Evolutionary conservation across 257 asterid species (phyloP), one percentile per base, ranked within the genome.

Genomic region (Petunia secreta): DNA sequence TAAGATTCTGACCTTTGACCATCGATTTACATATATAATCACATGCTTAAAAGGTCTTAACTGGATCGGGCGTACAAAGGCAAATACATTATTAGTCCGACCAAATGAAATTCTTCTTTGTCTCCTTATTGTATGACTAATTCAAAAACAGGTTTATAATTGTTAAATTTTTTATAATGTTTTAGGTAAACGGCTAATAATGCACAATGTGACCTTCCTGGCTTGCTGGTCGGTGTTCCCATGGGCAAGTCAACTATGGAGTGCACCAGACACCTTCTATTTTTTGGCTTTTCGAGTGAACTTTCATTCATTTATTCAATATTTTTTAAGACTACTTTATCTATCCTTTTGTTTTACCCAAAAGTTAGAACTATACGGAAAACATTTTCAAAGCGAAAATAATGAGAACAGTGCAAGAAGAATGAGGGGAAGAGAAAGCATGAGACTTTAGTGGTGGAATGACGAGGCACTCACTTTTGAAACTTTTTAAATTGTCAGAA

Each of bases 201-300:
- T 60, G 77, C 34, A 60, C 8, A 73, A 73, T 73, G 77, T 34
- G 62, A 46, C 77, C 44, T 50, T 73, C 62, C 77, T 73, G 77
- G 46, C 62, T 5, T 2, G 46, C 62, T 6, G 60, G 46, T 48
- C 13, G 62, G 34, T 50, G 77, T 46, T 69, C 9, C 58, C 58
- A 69, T 10, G 59, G 41, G 77, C 59, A 6, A 73, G 77, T 73
- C 77, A 73, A 73, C 78, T 40, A 50, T 73, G 78, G 46, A 67
- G 75, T 43, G 75, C 75, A 67, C 3, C 8, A 48, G 6, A 48
- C 53, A 41, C 46, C 58, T 73, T 73, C 78, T 73, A 50, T 5
- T 73, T 73, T 73, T 73, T 73, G 78, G 62, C 78, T 36, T 50
- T 73, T 73, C 44, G 62, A 73, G 46, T 34, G 44, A 50, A 50